Percentiles rank a stretch among this genome's conserved stretches.
These are phyloP conservation scores for Yarrowia galli DNA, from an alignment of 1,139 yeast genomes.

Conservation along the genomic window DNA sequence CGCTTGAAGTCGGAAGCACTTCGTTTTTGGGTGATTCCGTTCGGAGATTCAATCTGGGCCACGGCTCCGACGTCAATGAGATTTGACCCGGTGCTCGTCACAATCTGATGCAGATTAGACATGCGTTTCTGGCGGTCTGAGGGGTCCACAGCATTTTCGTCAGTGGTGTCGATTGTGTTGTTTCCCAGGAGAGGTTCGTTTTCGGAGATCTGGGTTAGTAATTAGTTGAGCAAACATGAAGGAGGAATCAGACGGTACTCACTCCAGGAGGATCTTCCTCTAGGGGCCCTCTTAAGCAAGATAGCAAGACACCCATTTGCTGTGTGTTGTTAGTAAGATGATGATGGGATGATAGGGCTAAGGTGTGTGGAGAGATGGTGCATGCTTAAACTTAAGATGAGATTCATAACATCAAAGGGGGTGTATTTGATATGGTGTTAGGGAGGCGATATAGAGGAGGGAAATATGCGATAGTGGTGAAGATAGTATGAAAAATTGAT, in stretches of 20 bases:
- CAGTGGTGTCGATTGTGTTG: conserved; percentile 28
- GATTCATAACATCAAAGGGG: background rate
- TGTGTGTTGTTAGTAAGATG: conserved; percentile 2
- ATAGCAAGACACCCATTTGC: conserved; percentile 36
- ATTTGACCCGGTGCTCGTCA: conserved; percentile 34
- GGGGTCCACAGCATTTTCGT: conserved; percentile 25
- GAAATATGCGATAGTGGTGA: no score
- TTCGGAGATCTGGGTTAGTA: conserved; percentile 37
- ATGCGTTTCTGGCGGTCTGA: conserved; percentile 34
- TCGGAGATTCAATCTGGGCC: conserved; percentile 28
- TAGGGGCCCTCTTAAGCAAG: conserved; percentile 34
- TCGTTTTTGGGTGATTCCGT: conserved; percentile 31
- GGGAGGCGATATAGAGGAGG: background rate
- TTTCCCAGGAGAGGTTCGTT: conserved; percentile 36
- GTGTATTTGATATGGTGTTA: background rate
- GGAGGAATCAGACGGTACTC: background rate
- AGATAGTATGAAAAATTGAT: no score
- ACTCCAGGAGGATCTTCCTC: conserved; percentile 39
- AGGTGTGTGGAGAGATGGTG: background rate
- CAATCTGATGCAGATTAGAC: conserved; percentile 35
- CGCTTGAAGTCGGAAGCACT: conserved; percentile 36
- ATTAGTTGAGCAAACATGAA: background rate
- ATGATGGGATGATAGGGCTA: background rate
- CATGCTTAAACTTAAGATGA: background rate
- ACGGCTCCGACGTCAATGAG: conserved; percentile 36